Percentiles rank a stretch among this genome's conserved stretches.
phyloP scores from a whole-genome alignment of 2,329 filamentous ascomycete species.

The Apiospora arundinis region DNA sequence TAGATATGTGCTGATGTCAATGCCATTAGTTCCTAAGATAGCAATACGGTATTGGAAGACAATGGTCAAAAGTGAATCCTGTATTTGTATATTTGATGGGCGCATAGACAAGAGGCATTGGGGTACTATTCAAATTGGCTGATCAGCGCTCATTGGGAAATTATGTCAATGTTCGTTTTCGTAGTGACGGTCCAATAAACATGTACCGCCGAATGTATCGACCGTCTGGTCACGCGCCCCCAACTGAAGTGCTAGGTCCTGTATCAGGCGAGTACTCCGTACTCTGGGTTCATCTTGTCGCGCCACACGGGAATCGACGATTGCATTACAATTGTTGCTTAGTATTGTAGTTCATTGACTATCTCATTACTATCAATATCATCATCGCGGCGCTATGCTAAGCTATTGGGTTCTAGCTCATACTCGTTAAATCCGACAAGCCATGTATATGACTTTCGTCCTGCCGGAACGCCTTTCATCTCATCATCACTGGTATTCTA shows the following conservation, averaged over 20 bases:
- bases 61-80: no score
- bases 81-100: no score
- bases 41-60: no score
- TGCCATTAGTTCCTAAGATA: no score
- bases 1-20: no score
- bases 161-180: background rate
- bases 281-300: no score
- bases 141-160: no score
- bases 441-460: background rate
- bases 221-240: no score
- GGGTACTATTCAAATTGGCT: no score
- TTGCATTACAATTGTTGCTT: background rate
- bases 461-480: constrained; percentile 14
- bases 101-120: no score
- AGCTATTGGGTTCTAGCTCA: background rate
- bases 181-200: background rate
- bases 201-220: no score
- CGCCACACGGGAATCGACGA: background rate
- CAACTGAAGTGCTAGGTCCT: background rate
- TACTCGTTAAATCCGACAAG: background rate
- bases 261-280: no score
- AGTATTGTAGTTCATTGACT: constrained; percentile 10
- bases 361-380: constrained; percentile 18
- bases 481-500: background rate
- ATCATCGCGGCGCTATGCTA: constrained; percentile 17